A percentile compares a stretch with the other conserved stretches of the same genome.
Conservation (phyloP, 768 basidiomycete species). For the Gymnopilus dilepis region DNA sequence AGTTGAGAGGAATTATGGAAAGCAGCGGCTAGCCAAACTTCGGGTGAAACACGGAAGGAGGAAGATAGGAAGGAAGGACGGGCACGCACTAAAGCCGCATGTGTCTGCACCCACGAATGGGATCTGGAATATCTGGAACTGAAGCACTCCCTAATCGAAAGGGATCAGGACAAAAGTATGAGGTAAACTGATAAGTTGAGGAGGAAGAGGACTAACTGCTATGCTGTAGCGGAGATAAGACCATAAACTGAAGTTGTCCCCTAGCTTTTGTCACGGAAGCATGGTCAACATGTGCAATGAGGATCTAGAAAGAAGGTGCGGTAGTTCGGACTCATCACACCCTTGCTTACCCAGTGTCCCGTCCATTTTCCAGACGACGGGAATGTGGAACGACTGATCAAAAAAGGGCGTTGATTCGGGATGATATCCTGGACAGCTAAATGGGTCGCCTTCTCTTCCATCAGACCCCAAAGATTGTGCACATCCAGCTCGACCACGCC, state of each 20-base stretch:
- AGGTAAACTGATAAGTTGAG: constrained; percentile 7
- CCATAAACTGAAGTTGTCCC: constrained; percentile 82
- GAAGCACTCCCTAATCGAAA: constrained; percentile 64
- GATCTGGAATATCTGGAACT: constrained; percentile 85
- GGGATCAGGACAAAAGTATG: constrained; percentile 9
- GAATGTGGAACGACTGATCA: constrained; percentile 75
- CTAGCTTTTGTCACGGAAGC: constrained; percentile 49
- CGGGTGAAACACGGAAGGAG: constrained; percentile 22
- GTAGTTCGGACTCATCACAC: not conserved
- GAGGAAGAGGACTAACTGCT: constrained; percentile 32
- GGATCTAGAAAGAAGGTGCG: constrained; percentile 5
- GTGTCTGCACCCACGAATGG: constrained; percentile 86
- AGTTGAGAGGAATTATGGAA: not conserved
- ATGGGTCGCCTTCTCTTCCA: constrained; percentile 73
- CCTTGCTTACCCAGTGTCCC: constrained; percentile 65
- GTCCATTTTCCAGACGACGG: constrained; percentile 72
- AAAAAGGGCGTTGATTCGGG: constrained; percentile 68
- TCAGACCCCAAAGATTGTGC: constrained; percentile 74
- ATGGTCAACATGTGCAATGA: constrained; percentile 18
- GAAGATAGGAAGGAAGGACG: not conserved
- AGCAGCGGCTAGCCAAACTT: constrained; percentile 17
- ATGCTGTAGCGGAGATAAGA: constrained; percentile 72
- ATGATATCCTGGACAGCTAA: constrained; percentile 57
- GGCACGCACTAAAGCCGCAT: constrained; percentile 61
- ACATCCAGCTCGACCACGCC: constrained; percentile 69